Evolutionary conservation across 441 rosid species (phyloP).

Genomic region (Corymbia calophylla): DNA sequence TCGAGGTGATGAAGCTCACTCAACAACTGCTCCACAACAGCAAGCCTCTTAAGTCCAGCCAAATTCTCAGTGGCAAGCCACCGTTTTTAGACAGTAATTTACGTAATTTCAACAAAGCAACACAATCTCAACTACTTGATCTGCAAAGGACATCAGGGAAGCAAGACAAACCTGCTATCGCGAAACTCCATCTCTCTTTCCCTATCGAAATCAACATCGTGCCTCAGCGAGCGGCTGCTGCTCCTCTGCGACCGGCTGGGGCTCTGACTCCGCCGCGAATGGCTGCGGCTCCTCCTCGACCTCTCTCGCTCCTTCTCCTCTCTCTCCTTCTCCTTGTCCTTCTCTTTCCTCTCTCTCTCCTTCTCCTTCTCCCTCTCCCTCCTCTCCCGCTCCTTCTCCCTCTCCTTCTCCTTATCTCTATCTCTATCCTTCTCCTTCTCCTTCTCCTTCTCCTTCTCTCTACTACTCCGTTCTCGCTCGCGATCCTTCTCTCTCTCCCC

Average conservation of each 20-base stretch:
- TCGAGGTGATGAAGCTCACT: not conserved
- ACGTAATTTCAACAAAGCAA: not conserved
- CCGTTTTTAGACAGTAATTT: not conserved
- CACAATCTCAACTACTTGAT: not conserved
- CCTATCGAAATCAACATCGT: constrained; percentile 15
- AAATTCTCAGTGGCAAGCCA: not conserved
- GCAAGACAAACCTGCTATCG: constrained; percentile 49
- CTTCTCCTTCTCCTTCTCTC: constrained; percentile 1
- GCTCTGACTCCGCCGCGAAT: constrained; percentile 28
- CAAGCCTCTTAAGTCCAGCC: not conserved
- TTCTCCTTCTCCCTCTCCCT: constrained; percentile 2
- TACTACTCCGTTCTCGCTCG: constrained; percentile 26
- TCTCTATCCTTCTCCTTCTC: not conserved
- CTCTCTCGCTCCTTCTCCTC: not conserved
- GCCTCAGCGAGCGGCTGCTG: constrained; percentile 51
- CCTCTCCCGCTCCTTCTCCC: constrained; percentile 12
- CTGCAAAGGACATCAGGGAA: not conserved
- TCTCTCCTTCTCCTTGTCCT: not conserved
- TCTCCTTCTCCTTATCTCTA: constrained; percentile 15
- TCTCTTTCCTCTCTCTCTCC: not conserved
- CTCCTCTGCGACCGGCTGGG: constrained; percentile 18
- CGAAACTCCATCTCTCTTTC: constrained; percentile 29
- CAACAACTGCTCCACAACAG: not conserved
- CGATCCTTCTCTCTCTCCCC: constrained; percentile 15
- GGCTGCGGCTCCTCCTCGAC: constrained; percentile 37